Evolutionary conservation across 2,329 filamentous ascomycete species (phyloP).

Genomic region (Apiospora aurea): DNA sequence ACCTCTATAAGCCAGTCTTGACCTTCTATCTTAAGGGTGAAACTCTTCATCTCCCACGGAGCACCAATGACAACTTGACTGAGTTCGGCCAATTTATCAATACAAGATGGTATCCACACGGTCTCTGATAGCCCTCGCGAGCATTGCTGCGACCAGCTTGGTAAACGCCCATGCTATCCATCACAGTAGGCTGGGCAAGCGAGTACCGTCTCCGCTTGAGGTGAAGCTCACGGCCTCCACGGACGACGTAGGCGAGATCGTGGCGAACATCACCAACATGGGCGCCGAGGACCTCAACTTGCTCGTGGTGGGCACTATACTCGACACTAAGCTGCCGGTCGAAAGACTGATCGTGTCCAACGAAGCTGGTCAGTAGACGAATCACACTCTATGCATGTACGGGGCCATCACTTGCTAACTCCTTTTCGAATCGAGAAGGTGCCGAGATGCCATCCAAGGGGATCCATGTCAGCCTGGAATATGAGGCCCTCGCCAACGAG

Average conservation of each 20-base stretch:
- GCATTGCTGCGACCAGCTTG: conserved; percentile 9
- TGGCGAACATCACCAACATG: conserved; percentile 33
- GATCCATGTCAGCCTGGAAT: conserved; percentile 32
- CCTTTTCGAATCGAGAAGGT: conserved; percentile 28
- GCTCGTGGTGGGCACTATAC: conserved; percentile 34
- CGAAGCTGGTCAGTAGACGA: conserved; percentile 30
- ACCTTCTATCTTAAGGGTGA: too few relatives aligned
- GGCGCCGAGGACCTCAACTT: conserved; percentile 34
- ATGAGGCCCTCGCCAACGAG: conserved; percentile 31
- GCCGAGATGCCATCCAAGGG: conserved; percentile 30
- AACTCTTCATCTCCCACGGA: neutral
- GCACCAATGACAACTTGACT: neutral
- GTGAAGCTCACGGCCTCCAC: conserved; percentile 28
- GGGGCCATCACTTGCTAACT: neutral
- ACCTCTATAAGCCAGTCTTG: neutral
- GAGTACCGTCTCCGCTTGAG: conserved; percentile 25
- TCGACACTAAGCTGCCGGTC: conserved; percentile 32
- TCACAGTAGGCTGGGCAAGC: neutral
- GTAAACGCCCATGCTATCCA: conserved; percentile 2
- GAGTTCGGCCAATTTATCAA: neutral
- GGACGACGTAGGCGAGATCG: conserved; percentile 29
- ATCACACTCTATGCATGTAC: neutral
- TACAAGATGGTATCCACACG: neutral
- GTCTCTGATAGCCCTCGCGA: neutral
- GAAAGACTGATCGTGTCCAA: conserved; percentile 29